phyloP scores from a whole-genome alignment of 2,329 filamentous ascomycete species.

The Nigrograna mackinnonii region DNA sequence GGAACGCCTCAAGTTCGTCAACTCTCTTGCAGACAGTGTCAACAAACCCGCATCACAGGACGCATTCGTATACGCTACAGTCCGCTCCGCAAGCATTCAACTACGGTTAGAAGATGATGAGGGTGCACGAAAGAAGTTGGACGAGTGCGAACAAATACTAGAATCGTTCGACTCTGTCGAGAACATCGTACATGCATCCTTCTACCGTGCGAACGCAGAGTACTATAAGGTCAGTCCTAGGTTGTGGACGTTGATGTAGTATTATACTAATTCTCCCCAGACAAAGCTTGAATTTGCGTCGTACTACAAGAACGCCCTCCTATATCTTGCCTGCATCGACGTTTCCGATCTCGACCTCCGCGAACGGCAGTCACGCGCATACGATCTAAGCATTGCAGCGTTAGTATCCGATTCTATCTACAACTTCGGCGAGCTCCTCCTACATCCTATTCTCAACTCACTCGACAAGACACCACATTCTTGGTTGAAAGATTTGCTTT shows the following conservation, averaged over 20 bases:
- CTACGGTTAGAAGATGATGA: constrained; percentile 77
- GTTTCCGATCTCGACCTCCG: constrained; percentile 71
- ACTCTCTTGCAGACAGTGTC: constrained; percentile 82
- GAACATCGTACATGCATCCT: constrained; percentile 91
- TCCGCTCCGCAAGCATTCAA: constrained; percentile 86
- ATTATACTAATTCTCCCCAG: no score
- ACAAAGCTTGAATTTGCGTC: constrained; percentile 89
- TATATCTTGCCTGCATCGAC: constrained; percentile 96
- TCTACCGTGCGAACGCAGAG: constrained; percentile 92
- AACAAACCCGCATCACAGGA: constrained; percentile 93
- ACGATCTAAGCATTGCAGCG: constrained; percentile 90
- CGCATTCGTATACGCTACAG: constrained; percentile 90
- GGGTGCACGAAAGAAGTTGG: constrained; percentile 83
- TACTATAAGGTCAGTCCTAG: constrained; percentile 78
- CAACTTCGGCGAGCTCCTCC: constrained; percentile 98
- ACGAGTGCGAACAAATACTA: constrained; percentile 83
- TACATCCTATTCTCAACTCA: constrained; percentile 92
- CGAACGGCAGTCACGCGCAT: constrained; percentile 82
- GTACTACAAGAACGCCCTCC: constrained; percentile 96
- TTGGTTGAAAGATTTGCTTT: constrained; percentile 94
- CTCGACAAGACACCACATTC: constrained; percentile 74
- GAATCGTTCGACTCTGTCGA: constrained; percentile 95
- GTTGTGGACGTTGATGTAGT: no score
- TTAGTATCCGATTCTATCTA: constrained; percentile 95
- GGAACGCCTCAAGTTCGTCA: constrained; percentile 84